Percentiles rank a stretch among this genome's conserved stretches.
These are phyloP conservation scores for Fusarium armeniacum DNA, from an alignment of 2,329 filamentous ascomycete species.

Conservation along the genomic window DNA sequence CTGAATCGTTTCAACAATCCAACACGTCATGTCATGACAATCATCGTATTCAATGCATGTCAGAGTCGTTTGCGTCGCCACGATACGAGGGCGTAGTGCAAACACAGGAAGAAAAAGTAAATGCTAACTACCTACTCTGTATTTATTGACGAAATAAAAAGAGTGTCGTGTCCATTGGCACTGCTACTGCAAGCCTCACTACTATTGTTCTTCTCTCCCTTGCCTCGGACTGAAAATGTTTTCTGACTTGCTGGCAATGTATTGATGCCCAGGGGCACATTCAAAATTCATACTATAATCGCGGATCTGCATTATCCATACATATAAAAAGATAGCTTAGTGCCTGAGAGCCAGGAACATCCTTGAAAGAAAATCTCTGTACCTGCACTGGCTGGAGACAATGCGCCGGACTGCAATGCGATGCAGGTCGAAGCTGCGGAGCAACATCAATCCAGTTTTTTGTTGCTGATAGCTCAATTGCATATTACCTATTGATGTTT, in stretches of 20 bases:
- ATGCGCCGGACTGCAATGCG: constrained; percentile 31
- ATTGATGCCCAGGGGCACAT: constrained; percentile 9
- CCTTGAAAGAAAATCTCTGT: constrained; percentile 29
- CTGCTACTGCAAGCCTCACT: background rate
- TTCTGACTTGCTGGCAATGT: constrained; percentile 8
- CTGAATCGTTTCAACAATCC: background rate
- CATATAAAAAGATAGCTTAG: constrained; percentile 9
- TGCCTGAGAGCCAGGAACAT: constrained; percentile 27
- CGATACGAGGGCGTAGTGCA: background rate
- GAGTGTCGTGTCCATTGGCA: constrained; percentile 3
- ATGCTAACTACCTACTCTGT: background rate
- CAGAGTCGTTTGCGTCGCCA: constrained; percentile 4
- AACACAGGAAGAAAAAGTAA: constrained; percentile 14
- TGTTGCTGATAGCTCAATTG: constrained; percentile 1
- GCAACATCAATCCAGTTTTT: background rate
- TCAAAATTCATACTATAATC: constrained; percentile 8
- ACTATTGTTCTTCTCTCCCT: constrained; percentile 18
- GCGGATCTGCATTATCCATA: constrained; percentile 6
- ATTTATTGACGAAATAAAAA: background rate
- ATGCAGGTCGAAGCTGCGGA: constrained; percentile 16
- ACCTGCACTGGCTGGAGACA: constrained; percentile 37
- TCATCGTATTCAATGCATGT: constrained; percentile 10
- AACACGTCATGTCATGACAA: constrained; percentile 21
- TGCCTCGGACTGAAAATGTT: constrained; percentile 18
- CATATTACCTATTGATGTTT: constrained; percentile 1